Conservation (phyloP, 1,284 basidiomycete species). For the Tilletiopsis washingtonensis region DNA sequence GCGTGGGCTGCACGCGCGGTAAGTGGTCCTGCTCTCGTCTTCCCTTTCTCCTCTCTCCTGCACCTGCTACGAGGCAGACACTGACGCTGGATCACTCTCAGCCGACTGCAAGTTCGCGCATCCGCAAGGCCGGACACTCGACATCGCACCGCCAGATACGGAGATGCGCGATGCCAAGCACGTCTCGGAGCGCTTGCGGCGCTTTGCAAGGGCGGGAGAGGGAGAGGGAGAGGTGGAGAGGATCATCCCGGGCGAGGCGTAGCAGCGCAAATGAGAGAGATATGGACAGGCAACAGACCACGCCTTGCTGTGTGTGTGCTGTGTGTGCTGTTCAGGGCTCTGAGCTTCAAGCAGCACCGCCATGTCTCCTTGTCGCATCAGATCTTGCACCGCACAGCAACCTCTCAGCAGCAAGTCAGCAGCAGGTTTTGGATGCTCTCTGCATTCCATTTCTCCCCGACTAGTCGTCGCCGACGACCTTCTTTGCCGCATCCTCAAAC, state of each 20-base stretch:
- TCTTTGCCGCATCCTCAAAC: conserved; percentile 7
- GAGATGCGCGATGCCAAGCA: neutral
- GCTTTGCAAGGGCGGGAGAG: neutral
- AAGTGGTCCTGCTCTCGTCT: neutral
- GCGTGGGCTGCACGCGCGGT: conserved; percentile 4
- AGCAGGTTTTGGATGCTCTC: too few relatives aligned
- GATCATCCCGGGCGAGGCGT: conserved; percentile 7
- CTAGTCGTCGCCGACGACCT: conserved; percentile 5
- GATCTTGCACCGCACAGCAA: too few relatives aligned
- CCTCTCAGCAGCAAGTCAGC: too few relatives aligned
- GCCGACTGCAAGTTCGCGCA: conserved; percentile 9
- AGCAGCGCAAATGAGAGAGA: too few relatives aligned
- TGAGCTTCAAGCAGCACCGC: too few relatives aligned
- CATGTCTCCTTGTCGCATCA: too few relatives aligned
- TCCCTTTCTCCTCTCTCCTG: too few relatives aligned
- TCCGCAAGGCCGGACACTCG: neutral
- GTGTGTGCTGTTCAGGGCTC: too few relatives aligned
- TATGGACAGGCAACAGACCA: too few relatives aligned
- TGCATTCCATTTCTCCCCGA: too few relatives aligned
- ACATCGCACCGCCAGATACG: neutral
- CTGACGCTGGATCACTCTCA: neutral
- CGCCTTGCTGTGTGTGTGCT: too few relatives aligned
- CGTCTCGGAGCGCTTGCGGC: conserved; percentile 5
- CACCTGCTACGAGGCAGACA: too few relatives aligned
- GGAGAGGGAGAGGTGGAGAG: conserved; percentile 4